Evolutionary conservation across 106 monocot genomes (phyloP).

Genomic region (Triglochin maritima): DNA sequence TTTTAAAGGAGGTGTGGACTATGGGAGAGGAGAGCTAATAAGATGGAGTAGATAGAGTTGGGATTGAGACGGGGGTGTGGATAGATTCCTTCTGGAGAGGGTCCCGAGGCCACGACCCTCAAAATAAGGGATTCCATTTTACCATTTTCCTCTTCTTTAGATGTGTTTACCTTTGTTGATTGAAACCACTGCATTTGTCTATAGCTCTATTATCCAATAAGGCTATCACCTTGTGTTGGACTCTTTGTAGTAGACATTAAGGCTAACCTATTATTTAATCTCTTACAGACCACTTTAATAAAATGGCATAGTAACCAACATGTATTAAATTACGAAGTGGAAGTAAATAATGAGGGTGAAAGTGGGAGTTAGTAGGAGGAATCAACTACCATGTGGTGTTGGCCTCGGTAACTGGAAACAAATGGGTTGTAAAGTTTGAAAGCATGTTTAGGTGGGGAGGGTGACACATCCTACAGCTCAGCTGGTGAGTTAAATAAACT

Average conservation of each 20-base stretch:
- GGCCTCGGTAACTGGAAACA: constrained; percentile 17
- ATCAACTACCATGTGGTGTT: constrained; percentile 30
- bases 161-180: no score
- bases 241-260: no score
- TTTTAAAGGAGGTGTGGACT: background rate
- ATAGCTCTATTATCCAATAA: no score
- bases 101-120: constrained; percentile 31
- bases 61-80: constrained; percentile 17
- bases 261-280: no score
- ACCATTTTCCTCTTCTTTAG: constrained; percentile 8
- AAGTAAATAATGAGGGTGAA: background rate
- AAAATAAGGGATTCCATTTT: constrained; percentile 19
- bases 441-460: background rate
- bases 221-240: no score
- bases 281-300: no score
- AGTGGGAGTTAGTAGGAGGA: constrained; percentile 10
- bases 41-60: background rate
- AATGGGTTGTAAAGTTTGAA: constrained; percentile 6
- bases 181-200: no score
- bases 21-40: background rate
- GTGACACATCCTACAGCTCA: background rate
- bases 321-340: no score
- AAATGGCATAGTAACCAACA: no score
- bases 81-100: constrained; percentile 17
- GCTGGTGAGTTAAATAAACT: background rate